phyloP scores from a whole-genome alignment of 495 filamentous ascomycete species.

The Xylaria nigripes region DNA sequence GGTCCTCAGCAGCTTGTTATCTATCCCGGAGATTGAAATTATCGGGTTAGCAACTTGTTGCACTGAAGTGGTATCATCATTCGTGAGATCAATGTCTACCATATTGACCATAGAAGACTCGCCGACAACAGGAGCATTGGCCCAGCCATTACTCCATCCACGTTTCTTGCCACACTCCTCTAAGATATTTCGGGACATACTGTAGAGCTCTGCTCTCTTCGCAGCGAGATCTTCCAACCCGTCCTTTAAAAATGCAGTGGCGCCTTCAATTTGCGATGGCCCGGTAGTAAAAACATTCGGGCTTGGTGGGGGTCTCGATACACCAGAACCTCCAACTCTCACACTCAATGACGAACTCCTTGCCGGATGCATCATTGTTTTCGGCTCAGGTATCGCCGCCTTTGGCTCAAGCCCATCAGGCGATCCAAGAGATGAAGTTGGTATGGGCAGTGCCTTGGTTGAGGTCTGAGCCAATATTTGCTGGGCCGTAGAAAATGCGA shows the following conservation, averaged over 20 bases:
- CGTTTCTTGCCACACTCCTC: conserved; percentile 62
- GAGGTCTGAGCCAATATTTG: conserved; percentile 71
- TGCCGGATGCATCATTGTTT: conserved; percentile 56
- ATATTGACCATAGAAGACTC: conserved; percentile 41
- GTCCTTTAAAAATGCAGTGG: conserved; percentile 43
- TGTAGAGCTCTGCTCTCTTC: conserved; percentile 66
- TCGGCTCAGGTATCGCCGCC: conserved; percentile 49
- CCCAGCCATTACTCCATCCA: conserved; percentile 75
- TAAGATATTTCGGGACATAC: conserved; percentile 70
- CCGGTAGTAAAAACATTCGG: conserved; percentile 37
- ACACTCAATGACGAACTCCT: conserved; percentile 44
- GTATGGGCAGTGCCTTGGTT: conserved; percentile 58
- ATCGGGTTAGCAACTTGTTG: conserved; percentile 14
- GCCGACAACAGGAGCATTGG: conserved; percentile 50
- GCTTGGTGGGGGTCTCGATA: conserved; percentile 33
- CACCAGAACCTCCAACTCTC: conserved; percentile 13
- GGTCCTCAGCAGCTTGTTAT: conserved; percentile 41
- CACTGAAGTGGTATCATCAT: conserved; percentile 9
- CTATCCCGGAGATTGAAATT: conserved; percentile 37
- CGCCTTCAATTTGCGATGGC: conserved; percentile 18
- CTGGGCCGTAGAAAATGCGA: conserved; percentile 70
- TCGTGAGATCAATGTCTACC: conserved; percentile 49
- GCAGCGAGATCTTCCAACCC: conserved; percentile 80
- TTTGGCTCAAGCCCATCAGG: conserved; percentile 41
- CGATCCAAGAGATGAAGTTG: conserved; percentile 46